Base-by-base conservation (phyloP, 495 filamentous ascomycete species). In the Trichoderma gamsii region DNA sequence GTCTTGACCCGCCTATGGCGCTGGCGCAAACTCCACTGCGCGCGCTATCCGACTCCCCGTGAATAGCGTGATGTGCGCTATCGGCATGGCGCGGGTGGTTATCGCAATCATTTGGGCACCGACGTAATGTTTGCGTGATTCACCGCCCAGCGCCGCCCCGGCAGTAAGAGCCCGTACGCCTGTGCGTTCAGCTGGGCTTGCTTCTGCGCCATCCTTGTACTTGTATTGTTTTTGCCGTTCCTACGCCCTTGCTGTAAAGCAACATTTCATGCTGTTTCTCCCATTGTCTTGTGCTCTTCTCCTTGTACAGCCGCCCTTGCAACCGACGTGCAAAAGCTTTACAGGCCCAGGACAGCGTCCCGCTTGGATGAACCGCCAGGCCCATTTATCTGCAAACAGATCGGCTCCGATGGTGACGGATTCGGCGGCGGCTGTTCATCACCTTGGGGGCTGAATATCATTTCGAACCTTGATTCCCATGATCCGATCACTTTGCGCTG, bases 391-490 rank as follows among this genome's bases (percentile, higher is more conserved):
- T 49, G 44, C 44, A 15, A 61, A 25, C n/a, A 61, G 56, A 61
- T 32, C 56, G 56, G 56, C 25, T 61, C 56, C 56, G 56, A 61
- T 61, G 56, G 56, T 61, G 56, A 61, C 56, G 25, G 3, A 32
- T 61, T 32, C 25, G 25, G 56, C 56, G 12, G 25, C 56, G 11
- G 56, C 56, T 61, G 56, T 61, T 25, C 27, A 61, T 32, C 56
- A 32, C n/a, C 56, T 25, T 25, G 56, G 56, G 2, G 11, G 56
- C 56, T 66, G 41, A 46, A 51, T 15, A 18, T 29, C 32, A 16
- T 49, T 38, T n/a, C 29, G 44, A 49, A 59, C 41, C 41, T 23
- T 25, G 46, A 23, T 23, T 32, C 41, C 23, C 71, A 81, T 67
- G 56, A 61, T 27, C 56, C 56, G 27, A 25, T 15, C 12, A 12